A percentile compares a stretch with the other conserved stretches of the same genome.
phyloP scores from a whole-genome alignment of 176 grass and related monocot genomes.

The Ampelocalamus luodianensis region DNA sequence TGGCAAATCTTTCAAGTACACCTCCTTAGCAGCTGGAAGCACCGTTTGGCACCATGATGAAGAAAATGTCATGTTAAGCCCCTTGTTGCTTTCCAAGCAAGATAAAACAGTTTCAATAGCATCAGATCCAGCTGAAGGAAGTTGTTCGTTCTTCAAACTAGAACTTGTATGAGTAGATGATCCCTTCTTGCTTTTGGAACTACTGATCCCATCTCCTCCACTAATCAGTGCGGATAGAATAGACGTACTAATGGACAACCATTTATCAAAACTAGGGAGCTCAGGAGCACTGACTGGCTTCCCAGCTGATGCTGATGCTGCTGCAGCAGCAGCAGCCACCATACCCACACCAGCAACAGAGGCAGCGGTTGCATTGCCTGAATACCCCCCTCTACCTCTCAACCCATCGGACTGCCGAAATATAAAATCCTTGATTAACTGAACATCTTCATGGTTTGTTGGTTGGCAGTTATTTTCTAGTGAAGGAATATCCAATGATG shows the following conservation, averaged over 20 bases:
- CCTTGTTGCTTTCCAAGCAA: slow-evolving; percentile 75
- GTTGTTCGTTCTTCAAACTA: slow-evolving; percentile 44
- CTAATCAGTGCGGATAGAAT: slow-evolving; percentile 67
- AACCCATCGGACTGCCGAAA: slow-evolving; percentile 74
- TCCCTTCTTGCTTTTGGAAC: slow-evolving; percentile 41
- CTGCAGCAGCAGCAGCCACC: slow-evolving; percentile 82
- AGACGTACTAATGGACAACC: slow-evolving; percentile 67
- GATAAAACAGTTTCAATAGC: slow-evolving; percentile 58
- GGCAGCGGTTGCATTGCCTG: slow-evolving; percentile 67
- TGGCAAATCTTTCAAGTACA: slow-evolving; percentile 84
- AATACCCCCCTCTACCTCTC: slow-evolving; percentile 73
- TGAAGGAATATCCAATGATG: slow-evolving; percentile 64
- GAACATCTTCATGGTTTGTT: slow-evolving; percentile 74
- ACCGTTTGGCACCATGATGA: slow-evolving; percentile 90
- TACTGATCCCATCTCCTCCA: slow-evolving; percentile 30
- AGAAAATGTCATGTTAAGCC: slow-evolving; percentile 84
- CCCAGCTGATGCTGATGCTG: slow-evolving; percentile 77
- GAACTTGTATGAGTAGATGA: slow-evolving; percentile 29
- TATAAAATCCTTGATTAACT: slow-evolving; percentile 90
- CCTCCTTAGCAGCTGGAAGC: slow-evolving; percentile 78
- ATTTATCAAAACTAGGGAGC: slow-evolving; percentile 76
- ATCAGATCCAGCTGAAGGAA: slow-evolving; percentile 50
- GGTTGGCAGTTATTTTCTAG: slow-evolving; percentile 61
- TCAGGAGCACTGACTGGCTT: slow-evolving; percentile 71
- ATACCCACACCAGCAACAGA: slow-evolving; percentile 78